A percentile compares a stretch with the other conserved stretches of the same genome.
phyloP scores from a whole-genome alignment of 129 eudicot species.

The Rutidosis leptorrhynchoides region DNA sequence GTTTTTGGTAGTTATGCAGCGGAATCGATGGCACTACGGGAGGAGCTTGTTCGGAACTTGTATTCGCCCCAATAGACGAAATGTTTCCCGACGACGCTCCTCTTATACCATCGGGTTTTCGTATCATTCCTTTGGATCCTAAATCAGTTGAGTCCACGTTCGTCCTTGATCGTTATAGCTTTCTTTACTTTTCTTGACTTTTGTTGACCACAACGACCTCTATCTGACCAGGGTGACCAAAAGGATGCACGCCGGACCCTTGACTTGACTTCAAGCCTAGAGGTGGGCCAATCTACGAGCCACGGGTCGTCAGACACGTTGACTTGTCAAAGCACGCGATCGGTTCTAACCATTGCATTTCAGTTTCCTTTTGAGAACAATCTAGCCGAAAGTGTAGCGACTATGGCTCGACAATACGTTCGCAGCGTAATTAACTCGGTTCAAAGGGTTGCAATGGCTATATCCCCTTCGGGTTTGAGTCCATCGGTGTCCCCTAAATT shows the following conservation, averaged over 20 bases:
- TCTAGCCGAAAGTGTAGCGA: slow-evolving; percentile 78
- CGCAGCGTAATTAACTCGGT: slow-evolving; percentile 87
- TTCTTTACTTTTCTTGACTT: slow-evolving; percentile 10
- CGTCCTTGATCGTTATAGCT: background rate
- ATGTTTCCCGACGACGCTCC: slow-evolving; percentile 95
- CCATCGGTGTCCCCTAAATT: slow-evolving; percentile 57
- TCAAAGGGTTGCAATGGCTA: slow-evolving; percentile 92
- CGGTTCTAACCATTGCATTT: slow-evolving; percentile 85
- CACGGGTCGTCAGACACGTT: slow-evolving; percentile 37
- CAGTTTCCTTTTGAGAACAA: slow-evolving; percentile 89
- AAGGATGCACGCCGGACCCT: slow-evolving; percentile 70
- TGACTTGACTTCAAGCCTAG: slow-evolving; percentile 91
- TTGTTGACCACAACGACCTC: slow-evolving; percentile 4
- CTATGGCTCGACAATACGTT: slow-evolving; percentile 97
- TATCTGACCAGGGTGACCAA: slow-evolving; percentile 49
- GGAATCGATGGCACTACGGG: slow-evolving; percentile 90
- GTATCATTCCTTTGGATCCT: slow-evolving; percentile 81
- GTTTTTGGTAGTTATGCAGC: slow-evolving; percentile 60
- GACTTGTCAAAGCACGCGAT: slow-evolving; percentile 45
- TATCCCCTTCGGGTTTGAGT: slow-evolving; percentile 74
- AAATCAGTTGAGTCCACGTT: slow-evolving; percentile 70
- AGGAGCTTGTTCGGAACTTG: slow-evolving; percentile 91
- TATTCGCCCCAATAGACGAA: slow-evolving; percentile 96
- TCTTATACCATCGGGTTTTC: slow-evolving; percentile 87
- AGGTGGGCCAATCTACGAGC: slow-evolving; percentile 70